phyloP scores from a whole-genome alignment of 2,329 filamentous ascomycete species.

The Parafenestella ontariensis region DNA sequence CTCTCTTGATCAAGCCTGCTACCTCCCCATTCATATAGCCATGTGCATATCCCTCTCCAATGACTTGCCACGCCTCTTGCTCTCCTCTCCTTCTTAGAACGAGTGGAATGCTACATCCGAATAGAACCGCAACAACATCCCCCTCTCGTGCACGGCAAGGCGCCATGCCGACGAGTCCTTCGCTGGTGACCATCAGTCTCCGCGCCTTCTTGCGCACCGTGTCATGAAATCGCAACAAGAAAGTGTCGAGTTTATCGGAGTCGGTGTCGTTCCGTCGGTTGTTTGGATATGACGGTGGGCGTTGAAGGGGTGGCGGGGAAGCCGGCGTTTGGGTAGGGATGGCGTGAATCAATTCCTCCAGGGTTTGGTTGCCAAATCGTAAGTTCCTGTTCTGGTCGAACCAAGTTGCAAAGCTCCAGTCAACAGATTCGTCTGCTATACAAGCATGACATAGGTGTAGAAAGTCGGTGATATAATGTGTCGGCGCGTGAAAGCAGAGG shows the following conservation, averaged over 20 bases:
- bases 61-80: constrained; percentile 30
- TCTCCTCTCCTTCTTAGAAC: constrained; percentile 27
- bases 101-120: constrained; percentile 48
- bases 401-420: constrained; percentile 38
- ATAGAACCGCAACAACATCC: constrained; percentile 42
- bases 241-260: constrained; percentile 29
- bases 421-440: constrained; percentile 23
- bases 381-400: constrained; percentile 32
- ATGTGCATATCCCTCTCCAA: constrained; percentile 40
- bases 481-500: constrained; percentile 32
- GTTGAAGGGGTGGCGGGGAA: constrained; percentile 14
- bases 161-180: constrained; percentile 36
- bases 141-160: constrained; percentile 36
- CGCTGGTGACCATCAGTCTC: constrained; percentile 33
- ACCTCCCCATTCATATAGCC: constrained; percentile 40
- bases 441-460: constrained; percentile 33
- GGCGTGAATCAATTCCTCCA: constrained; percentile 21
- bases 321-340: constrained; percentile 6
- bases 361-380: constrained; percentile 18
- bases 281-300: constrained; percentile 22
- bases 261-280: constrained; percentile 11
- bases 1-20: constrained; percentile 15
- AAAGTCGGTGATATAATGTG: constrained; percentile 35
- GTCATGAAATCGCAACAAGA: constrained; percentile 38
- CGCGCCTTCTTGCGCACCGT: constrained; percentile 40